Evolutionary conservation across 108 stramenopile genomes (phyloP).

Genomic region (Skeletonema costatum): DNA sequence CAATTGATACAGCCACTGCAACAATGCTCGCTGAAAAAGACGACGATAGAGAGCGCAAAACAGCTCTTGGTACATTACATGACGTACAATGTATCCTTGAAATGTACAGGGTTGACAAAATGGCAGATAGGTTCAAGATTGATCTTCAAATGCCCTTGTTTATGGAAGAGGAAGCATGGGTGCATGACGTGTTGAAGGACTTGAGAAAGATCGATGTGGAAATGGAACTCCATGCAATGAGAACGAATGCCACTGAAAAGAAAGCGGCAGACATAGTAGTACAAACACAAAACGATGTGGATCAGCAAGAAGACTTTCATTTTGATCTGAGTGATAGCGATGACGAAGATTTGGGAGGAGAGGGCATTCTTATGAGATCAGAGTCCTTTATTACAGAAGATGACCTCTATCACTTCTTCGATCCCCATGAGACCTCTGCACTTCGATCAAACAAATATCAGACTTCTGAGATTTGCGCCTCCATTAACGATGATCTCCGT

Average conservation of each 20-base stretch:
- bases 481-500: conserved; percentile 30
- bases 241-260: neutral
- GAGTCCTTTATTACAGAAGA: conserved; percentile 11
- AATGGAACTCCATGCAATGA: conserved; percentile 10
- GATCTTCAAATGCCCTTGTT: conserved; percentile 46
- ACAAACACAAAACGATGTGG: neutral
- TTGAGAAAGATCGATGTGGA: conserved; percentile 36
- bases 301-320: conserved; percentile 3
- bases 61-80: conserved; percentile 31
- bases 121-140: conserved; percentile 39
- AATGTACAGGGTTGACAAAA: conserved; percentile 37
- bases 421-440: conserved; percentile 31
- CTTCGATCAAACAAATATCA: conserved; percentile 19
- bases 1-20: conserved; percentile 29
- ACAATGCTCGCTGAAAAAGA: conserved; percentile 27
- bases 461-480: conserved; percentile 3
- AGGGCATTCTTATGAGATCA: conserved; percentile 6
- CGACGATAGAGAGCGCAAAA: conserved; percentile 5
- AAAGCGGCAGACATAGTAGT: neutral
- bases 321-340: conserved; percentile 11
- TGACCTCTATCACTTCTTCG: conserved; percentile 25
- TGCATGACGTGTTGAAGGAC: conserved; percentile 11
- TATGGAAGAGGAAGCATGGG: conserved; percentile 32
- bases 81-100: conserved; percentile 39
- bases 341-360: conserved; percentile 14